Conservation (phyloP, 1,139 yeast species). For the Debaryomyces sp. region DNA sequence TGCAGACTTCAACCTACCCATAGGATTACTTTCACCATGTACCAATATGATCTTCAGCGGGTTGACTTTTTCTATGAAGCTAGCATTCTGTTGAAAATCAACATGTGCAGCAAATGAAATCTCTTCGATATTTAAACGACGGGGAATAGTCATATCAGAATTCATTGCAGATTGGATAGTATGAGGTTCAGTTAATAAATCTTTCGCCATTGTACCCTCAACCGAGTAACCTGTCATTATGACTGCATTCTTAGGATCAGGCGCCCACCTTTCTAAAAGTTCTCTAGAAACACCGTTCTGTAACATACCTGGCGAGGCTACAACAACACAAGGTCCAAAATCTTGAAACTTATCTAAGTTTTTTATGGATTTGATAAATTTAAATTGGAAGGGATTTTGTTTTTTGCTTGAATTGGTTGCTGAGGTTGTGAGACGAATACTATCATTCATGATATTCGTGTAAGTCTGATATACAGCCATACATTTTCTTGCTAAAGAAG, state of each 20-base stretch:
- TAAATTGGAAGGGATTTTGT: conserved; percentile 85
- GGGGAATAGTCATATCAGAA: conserved; percentile 82
- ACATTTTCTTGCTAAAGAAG: conserved; percentile 91
- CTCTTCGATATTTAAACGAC: conserved; percentile 89
- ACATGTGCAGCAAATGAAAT: conserved; percentile 99
- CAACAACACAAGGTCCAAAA: conserved; percentile 92
- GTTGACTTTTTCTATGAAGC: conserved; percentile 83
- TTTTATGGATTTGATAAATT: conserved; percentile 78
- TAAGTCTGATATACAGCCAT: conserved; percentile 97
- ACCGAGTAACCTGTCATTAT: conserved; percentile 96
- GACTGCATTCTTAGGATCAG: conserved; percentile 87
- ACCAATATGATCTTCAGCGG: conserved; percentile 86
- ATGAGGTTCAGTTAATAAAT: conserved; percentile 81
- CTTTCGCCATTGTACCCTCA: conserved; percentile 98
- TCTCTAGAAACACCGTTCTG: conserved; percentile 95
- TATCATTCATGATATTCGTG: conserved; percentile 95
- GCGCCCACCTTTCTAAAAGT: conserved; percentile 93
- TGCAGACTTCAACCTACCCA: conserved; percentile 96
- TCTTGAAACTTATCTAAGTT: conserved; percentile 86
- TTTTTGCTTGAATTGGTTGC: conserved; percentile 45
- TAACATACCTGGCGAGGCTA: conserved; percentile 97
- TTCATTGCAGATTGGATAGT: conserved; percentile 80
- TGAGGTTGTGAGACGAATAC: conserved; percentile 75
- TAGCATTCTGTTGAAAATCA: conserved; percentile 90
- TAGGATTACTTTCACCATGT: conserved; percentile 97